Base-by-base conservation (phyloP, 179 eudicot genomes). In the Drosera spatulata region DNA sequence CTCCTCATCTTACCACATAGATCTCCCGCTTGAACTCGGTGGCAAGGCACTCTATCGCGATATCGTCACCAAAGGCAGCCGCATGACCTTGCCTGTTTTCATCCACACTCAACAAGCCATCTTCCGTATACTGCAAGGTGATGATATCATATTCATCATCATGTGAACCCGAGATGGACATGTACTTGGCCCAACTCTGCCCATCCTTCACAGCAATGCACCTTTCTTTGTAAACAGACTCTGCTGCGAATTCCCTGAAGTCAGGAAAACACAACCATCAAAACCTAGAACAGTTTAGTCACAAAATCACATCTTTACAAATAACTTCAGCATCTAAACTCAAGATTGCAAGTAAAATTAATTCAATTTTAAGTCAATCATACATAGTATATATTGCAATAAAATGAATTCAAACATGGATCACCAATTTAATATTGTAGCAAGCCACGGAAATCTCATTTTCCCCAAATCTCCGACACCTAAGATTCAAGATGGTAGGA, bases 41-140 rank as follows among this genome's bases (percentile, higher is more conserved):
- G 5, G 97, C 86, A 66, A 91, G 90, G 71, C 97, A 91, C 69
- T 91, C 97, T 3, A 91, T 87, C 39, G 96, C 97, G 22, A 91
- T 83, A 59, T 91, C 97, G 62, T 91, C 97, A 13, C 97, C 97
- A 59, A 91, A 91, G 22, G 97, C 97, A 49, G 96, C 96, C 1
- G 90, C 94, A 42, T 69, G 87, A 39, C 97, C 97, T 59, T 80
- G 82, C 65, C 94, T 68, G 63, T 91, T 91, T 61, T 91, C 97
- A 71, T 91, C 97, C 56, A 91, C 83, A 51, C 85, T 78, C 50
- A 91, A 71, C 55, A 91, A 79, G 77, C 97, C 97, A 65, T 91
- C 97, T 77, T 83, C 97, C 2, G 90, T 91, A 71, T 87, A 87
- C 55, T 87, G 90, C 82, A 91, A 73, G 56, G 77, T 79, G 80